Evolutionary conservation across 2,329 filamentous ascomycete species (phyloP).

Genomic region (Teratosphaeria destructans): DNA sequence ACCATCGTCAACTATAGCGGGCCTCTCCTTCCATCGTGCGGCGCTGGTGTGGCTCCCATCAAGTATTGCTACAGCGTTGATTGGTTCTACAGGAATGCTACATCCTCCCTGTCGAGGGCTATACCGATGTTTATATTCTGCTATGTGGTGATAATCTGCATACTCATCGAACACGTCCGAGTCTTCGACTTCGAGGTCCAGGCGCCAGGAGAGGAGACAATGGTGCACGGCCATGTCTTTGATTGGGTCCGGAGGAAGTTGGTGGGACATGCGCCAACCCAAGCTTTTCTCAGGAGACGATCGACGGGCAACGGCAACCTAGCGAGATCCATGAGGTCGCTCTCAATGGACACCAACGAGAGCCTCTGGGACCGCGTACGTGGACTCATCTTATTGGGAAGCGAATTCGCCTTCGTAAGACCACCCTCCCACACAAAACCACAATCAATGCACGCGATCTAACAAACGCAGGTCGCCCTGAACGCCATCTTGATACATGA

Average conservation of each 20-base stretch:
- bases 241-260: conserved; percentile 1
- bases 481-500: neutral
- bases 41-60: conserved; percentile 4
- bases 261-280: neutral
- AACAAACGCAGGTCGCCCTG: neutral
- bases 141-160: conserved; percentile 4
- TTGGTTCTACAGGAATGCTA: conserved; percentile 5
- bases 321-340: neutral
- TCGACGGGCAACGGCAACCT: neutral
- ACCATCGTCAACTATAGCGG: conserved; percentile 1
- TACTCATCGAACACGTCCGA: conserved; percentile 6
- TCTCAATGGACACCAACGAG: conserved; percentile 1
- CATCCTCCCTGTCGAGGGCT: neutral
- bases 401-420: conserved; percentile 3
- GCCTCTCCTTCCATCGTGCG: neutral
- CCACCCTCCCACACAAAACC: conserved; percentile 1
- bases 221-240: conserved; percentile 1
- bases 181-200: neutral
- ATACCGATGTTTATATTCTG: conserved; percentile 8
- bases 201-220: neutral
- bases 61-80: conserved; percentile 6
- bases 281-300: neutral
- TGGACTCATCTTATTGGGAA: conserved; percentile 3
- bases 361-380: neutral
- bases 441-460: neutral